Conservation (phyloP, 192 early-diverging fungal species). For the Obelidium mucronatum region DNA sequence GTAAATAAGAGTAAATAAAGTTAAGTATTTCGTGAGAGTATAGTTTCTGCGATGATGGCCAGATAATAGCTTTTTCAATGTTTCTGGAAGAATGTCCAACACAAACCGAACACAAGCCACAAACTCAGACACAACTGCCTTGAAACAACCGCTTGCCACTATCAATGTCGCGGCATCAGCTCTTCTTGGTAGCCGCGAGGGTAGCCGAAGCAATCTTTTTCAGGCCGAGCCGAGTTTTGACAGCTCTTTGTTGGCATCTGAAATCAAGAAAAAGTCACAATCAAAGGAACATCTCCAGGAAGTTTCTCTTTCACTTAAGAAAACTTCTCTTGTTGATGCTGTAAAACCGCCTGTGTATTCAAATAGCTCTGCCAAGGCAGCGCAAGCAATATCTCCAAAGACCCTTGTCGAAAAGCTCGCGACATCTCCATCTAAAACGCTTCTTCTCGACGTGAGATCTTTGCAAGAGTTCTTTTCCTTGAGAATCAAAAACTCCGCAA, state of each 20-base stretch:
- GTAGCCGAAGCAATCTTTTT: neutral
- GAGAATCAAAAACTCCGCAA: slow-evolving; percentile 39
- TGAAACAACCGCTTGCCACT: no score
- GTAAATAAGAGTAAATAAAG: no score
- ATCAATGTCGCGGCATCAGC: neutral
- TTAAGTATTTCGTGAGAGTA: no score
- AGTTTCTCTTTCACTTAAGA: neutral
- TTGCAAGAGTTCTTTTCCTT: slow-evolving; percentile 30
- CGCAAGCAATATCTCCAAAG: neutral
- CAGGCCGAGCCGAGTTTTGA: neutral
- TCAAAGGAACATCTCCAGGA: neutral
- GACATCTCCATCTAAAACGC: neutral
- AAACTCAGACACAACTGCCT: no score
- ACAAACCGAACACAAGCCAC: no score
- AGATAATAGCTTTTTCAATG: no score
- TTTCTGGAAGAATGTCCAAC: no score
- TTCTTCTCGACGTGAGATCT: slow-evolving; percentile 43
- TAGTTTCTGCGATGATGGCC: no score
- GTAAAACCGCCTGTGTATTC: neutral
- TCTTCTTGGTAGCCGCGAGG: neutral
- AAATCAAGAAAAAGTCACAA: neutral
- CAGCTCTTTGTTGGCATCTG: neutral
- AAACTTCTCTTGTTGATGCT: neutral
- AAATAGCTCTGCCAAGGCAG: neutral
- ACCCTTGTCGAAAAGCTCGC: neutral